These are phyloP conservation scores for Trichosporon faecale DNA, from an alignment of 1,284 basidiomycete species.

Conservation along the genomic window DNA sequence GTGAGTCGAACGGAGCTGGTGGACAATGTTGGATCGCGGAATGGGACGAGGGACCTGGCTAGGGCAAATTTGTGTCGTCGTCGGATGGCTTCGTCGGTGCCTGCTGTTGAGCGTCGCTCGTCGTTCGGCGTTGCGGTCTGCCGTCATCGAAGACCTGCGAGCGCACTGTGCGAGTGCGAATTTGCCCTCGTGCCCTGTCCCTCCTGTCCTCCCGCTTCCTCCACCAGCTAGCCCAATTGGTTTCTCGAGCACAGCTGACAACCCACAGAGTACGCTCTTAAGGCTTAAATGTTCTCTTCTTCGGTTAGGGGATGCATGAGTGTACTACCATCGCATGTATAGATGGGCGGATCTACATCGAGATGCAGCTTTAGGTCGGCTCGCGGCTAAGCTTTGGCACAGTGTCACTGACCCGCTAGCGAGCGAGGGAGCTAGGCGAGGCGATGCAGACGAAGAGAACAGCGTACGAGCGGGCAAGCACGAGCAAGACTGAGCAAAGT, in stretches of 20 bases:
- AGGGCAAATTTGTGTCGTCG: not conserved
- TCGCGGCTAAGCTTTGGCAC: not conserved
- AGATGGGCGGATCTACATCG: constrained; percentile 5
- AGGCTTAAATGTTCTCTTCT: constrained; percentile 39
- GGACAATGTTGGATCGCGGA: not conserved
- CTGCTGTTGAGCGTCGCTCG: not conserved
- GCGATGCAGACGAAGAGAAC: not conserved
- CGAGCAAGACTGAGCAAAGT: too few species aligned
- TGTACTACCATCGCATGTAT: constrained; percentile 32
- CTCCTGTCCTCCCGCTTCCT: not conserved
- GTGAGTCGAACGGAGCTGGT: constrained; percentile 32
- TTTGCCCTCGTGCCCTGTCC: not conserved
- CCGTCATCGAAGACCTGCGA: not conserved
- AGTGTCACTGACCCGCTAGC: too few species aligned
- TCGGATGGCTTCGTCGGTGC: not conserved
- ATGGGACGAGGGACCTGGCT: not conserved
- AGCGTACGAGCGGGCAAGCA: too few species aligned
- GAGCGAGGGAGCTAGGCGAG: not conserved
- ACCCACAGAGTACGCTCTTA: constrained; percentile 48
- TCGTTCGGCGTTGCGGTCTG: not conserved
- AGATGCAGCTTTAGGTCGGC: constrained; percentile 10
- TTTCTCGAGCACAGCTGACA: not conserved
- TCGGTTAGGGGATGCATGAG: constrained; percentile 36
- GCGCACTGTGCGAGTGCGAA: not conserved
- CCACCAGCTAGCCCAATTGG: not conserved